Base-by-base conservation (phyloP, 148 eudicot species). In the Linanthus parryae region DNA sequence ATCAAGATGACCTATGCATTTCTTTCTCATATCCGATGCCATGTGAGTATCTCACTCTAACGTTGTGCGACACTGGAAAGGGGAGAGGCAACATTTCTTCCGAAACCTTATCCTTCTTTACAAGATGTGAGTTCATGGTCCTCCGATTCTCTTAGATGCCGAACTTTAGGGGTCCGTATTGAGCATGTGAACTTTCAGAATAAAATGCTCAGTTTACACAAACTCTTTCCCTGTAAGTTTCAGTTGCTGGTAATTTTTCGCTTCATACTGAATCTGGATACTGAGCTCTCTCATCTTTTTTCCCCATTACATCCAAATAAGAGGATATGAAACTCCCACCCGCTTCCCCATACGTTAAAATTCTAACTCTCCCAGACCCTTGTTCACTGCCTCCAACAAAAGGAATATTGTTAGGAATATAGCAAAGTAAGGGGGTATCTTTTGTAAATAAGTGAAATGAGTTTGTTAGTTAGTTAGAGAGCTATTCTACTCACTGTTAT, bases 251-350 rank as follows among this genome's bases (percentile, higher is more conserved):
- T 16, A 48, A 14, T 54, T 62, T 66, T 42, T 70, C 75, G 12
- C 46, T 28, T 1, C 24, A 36, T 14, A 39, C 45, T 5, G 44
- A 35, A 33, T 66, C 59, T 1, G 45, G 60, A 63, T 66, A 66
- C 23, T 20, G 27, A 33, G 44, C 55, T 25, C 54, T 63, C 40
- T 66, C 75, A 57, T 66, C 72, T 52, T 59, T 62, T 24, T 58
- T 40, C 44, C 44, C 55, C 38, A 27, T 38, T 31, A 63, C 18
- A 57, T 56, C 52, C 47, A 57, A 8, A 40, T 50, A 34, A 4
- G 47, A 42, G 10, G 56, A 44, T 31, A 73, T 19, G 47, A 65
- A 58, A 38, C 54, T 48, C 24, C 55, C 67, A 52, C 63, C 41
- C 37, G 51, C 25, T 54, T 59, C 59, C 39, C 40, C 57, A 54